Conservation (phyloP, 495 filamentous ascomycete genomes). For the Astrothelium subdiscretum region DNA sequence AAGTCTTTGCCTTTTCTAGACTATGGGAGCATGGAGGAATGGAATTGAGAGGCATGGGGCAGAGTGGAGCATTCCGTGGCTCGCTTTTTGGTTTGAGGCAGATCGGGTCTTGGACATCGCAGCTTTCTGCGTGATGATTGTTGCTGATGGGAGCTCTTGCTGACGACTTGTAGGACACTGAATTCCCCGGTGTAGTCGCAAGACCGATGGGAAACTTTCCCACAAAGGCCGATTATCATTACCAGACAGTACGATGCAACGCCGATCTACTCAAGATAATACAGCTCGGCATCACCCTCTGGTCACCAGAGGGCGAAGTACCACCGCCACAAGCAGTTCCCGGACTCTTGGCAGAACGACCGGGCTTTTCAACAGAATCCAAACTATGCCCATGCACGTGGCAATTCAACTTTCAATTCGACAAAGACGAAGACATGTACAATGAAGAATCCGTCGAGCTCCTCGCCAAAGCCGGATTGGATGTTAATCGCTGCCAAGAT, state of each 20-base stretch:
- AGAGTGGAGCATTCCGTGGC: too few relatives aligned
- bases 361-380: conserved; percentile 29
- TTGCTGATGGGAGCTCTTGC: neutral
- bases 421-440: conserved; percentile 90
- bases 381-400: conserved; percentile 71
- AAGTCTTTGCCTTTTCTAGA: conserved; percentile 21
- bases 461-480: conserved; percentile 73
- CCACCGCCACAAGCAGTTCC: conserved; percentile 55
- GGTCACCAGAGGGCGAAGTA: conserved; percentile 75
- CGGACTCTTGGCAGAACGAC: conserved; percentile 33
- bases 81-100: neutral
- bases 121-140: neutral
- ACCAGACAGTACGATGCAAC: conserved; percentile 93
- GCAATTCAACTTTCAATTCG: conserved; percentile 99
- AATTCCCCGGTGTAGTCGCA: conserved; percentile 92
- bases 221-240: conserved; percentile 94
- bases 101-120: neutral
- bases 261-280: conserved; percentile 96
- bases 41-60: too few relatives aligned
- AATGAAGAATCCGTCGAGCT: conserved; percentile 84
- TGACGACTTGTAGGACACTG: conserved; percentile 60
- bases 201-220: conserved; percentile 88
- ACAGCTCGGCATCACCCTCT: conserved; percentile 87
- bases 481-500: conserved; percentile 68
- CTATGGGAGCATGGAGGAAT: too few relatives aligned